Evolutionary conservation across 73 alveolate genomes (phyloP), one percentile per base, ranked within the genome.

Genomic region (Paramecium pentaurelia): DNA sequence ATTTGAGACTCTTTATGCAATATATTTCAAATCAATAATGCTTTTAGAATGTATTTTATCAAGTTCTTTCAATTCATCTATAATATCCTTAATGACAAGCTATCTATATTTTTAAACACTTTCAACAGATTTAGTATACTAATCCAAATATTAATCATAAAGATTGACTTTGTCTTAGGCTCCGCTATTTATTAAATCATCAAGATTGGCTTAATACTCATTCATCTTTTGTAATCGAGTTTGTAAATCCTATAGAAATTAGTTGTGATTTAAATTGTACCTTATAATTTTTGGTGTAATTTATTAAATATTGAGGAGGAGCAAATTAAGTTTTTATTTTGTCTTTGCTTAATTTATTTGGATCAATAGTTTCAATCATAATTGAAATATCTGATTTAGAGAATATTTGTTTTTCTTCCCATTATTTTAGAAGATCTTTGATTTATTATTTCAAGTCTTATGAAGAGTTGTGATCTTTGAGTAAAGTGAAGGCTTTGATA

Each of bases 221-320:
- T 73, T 32, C 51, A 42, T 32, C 27, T 80, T 80, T 20, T 28
- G 6, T 45, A 80, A 45, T 80, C 91, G 5, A 20, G 27, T 40
- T 49, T 49, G 16, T 27, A 80, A 47, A 20, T 80, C 75, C 75
- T 80, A 49, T n/a, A 40, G 6, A 25, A 9, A 77, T 77, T 20
- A 51, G 70, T n/a, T 54, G 70, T 54, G 70, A 54, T 54, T 10
- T 27, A 32, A 25, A 38, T 11, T 6, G 12, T 27, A 80, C 91
- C 91, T 80, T 49, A 42, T 27, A 45, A 80, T 80, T 80, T 40
- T 73, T 73, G 60, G 87, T 68, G 18, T 73, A 73, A 73, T 73
- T 73, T 28, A 73, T 73, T n/a, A 73, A 37, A 18, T 37, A 73
- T 37, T 73, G 58, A 36, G 87, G 87, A 36, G 87, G 87, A 73